Conservation (phyloP, 2,329 filamentous ascomycete genomes). For the Trichoderma brevicompactum region DNA sequence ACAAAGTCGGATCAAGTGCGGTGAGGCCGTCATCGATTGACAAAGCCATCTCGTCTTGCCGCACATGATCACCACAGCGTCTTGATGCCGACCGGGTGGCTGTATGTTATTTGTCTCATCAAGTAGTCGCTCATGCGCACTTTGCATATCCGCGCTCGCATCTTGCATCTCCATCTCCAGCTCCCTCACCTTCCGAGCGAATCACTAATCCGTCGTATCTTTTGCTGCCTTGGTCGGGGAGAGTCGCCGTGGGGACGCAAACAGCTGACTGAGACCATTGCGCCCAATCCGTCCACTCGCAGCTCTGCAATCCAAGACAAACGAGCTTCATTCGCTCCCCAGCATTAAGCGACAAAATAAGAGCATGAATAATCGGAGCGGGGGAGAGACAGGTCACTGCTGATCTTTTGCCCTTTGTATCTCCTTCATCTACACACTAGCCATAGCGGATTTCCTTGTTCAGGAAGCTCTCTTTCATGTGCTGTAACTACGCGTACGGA, state of each 20-base stretch:
- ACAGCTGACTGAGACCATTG: conserved; percentile 7
- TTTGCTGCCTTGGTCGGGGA: background rate
- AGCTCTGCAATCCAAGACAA: background rate
- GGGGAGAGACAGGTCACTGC: conserved; percentile 18
- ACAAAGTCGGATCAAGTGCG: conserved; percentile 8
- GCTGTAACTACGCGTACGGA: background rate
- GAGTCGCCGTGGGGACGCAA: background rate
- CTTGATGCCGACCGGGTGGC: background rate
- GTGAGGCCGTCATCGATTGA: background rate
- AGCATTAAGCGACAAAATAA: conserved; percentile 8
- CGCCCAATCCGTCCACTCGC: background rate
- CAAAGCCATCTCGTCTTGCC: background rate
- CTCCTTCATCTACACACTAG: background rate
- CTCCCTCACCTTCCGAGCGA: background rate
- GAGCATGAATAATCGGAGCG: conserved; percentile 17
- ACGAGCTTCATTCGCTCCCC: background rate
- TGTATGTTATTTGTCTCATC: conserved; percentile 23
- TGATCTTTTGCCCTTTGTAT: conserved; percentile 22
- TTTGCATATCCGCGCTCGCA: background rate
- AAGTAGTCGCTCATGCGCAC: background rate
- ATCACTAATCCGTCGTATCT: background rate
- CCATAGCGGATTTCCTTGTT: conserved; percentile 6
- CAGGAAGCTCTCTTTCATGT: conserved; percentile 5
- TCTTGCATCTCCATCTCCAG: background rate
- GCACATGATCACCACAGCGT: background rate